Evolutionary conservation across 2,329 filamentous ascomycete genomes (phyloP), one percentile per base, ranked within the genome.

Genomic region (Trichoderma aggressivum): DNA sequence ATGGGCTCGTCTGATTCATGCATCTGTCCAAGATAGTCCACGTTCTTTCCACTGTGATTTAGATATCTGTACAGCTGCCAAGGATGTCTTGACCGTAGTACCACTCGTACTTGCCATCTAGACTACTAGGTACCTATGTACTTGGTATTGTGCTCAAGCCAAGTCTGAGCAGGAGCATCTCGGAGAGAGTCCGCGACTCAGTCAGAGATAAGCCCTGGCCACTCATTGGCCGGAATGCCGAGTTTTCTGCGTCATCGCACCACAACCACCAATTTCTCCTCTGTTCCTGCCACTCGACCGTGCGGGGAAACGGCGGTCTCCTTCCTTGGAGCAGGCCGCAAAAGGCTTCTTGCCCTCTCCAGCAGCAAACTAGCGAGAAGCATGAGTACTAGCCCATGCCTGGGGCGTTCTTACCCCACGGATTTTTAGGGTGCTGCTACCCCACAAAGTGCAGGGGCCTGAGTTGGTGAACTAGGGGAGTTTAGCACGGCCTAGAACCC

Each of bases 381-480:
- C 43, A 30, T 36, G 30, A n/a, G n/a, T n/a, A 24, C 59, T 55
- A 55, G 50, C 24, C 32, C 36, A 43, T 16, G 18, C 39, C 39
- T n/a, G 10, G 10, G 43, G 43, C 28, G 66, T 39, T 69, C 56
- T 61, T 69, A 39, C 47, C 47, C 63, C 63, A 36, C 47, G 47
- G 47, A 50, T 36, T n/a, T 26, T 53, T 69, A 18, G 56, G n/a
- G n/a, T n/a, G 55, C 66, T 34, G 18, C 24, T 69, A 70, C 68
- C 68, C 68, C 68, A 60, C 68, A 70, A 43, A 59, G 30, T 47
- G n/a, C 60, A 65, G 68, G 60, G 68, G 68, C 7, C 34, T 43
- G 53, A 67, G 56, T 59, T 34, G 34, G 56, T 16, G 56, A 34
- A 3, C 24, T 21, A 34, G 56, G 18, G 56, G 18, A 21, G 24